These are phyloP conservation scores for Phialophora chinensis DNA, from an alignment of 2,329 filamentous ascomycete genomes.

Conservation along the genomic window DNA sequence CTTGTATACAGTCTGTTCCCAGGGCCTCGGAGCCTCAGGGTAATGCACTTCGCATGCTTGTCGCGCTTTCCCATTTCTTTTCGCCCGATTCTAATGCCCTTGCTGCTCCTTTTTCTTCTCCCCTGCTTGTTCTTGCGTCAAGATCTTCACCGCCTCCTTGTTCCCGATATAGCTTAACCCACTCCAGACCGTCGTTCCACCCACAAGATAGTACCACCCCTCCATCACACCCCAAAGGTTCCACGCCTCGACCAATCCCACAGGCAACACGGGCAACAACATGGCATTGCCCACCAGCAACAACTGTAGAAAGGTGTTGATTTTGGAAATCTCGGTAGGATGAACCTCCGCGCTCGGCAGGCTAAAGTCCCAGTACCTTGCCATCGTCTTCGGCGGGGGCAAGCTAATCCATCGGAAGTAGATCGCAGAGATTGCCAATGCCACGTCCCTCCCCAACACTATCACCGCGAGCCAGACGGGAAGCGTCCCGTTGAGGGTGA, in stretches of 20 bases:
- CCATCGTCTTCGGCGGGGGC: slow-evolving; percentile 89
- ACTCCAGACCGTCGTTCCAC: slow-evolving; percentile 89
- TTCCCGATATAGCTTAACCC: slow-evolving; percentile 89
- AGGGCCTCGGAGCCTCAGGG: background rate
- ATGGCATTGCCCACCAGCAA: slow-evolving; percentile 84
- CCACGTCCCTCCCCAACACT: slow-evolving; percentile 86
- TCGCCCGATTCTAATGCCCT: background rate
- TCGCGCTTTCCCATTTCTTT: background rate
- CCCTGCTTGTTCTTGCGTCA: slow-evolving; percentile 52
- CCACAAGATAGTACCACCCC: slow-evolving; percentile 72
- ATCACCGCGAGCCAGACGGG: slow-evolving; percentile 91
- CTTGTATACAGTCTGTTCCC: background rate
- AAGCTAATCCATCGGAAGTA: slow-evolving; percentile 97
- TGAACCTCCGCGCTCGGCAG: slow-evolving; percentile 64
- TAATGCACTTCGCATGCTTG: background rate
- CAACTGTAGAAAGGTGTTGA: slow-evolving; percentile 92
- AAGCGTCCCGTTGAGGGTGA: slow-evolving; percentile 81
- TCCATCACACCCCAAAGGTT: slow-evolving; percentile 67
- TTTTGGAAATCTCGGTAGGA: slow-evolving; percentile 57
- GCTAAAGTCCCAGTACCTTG: slow-evolving; percentile 96
- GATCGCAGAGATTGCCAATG: slow-evolving; percentile 81
- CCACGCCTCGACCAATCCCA: slow-evolving; percentile 60
- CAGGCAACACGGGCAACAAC: slow-evolving; percentile 73
- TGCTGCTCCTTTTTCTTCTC: slow-evolving; percentile 8
- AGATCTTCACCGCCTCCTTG: slow-evolving; percentile 89